A percentile compares a stretch with the other conserved stretches of the same genome.
Conservation (phyloP, 2,329 filamentous ascomycete species). For the Rhynchosporium agropyri region DNA sequence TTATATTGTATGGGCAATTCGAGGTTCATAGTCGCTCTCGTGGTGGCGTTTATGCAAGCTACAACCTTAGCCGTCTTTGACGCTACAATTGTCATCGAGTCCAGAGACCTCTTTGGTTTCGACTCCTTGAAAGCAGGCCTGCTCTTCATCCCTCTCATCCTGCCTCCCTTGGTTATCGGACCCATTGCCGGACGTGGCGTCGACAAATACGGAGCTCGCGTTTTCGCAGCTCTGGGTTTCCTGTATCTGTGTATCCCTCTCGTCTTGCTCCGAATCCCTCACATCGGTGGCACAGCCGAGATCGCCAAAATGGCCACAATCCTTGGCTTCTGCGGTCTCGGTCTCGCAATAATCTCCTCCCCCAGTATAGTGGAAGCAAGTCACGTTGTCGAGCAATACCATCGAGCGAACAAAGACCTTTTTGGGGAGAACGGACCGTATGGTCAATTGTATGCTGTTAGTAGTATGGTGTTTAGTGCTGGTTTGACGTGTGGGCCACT, state of each 20-base stretch:
- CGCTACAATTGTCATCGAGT: conserved; percentile 46
- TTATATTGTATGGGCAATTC: conserved; percentile 48
- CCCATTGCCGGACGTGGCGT: conserved; percentile 44
- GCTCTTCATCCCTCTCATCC: conserved; percentile 45
- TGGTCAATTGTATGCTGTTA: conserved; percentile 66
- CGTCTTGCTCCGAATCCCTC: conserved; percentile 48
- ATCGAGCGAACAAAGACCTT: conserved; percentile 55
- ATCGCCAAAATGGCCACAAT: conserved; percentile 51
- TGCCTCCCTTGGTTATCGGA: conserved; percentile 44
- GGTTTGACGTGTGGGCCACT: conserved; percentile 64
- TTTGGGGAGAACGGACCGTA: conserved; percentile 62
- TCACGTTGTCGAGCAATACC: conserved; percentile 56
- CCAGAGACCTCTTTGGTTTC: conserved; percentile 44
- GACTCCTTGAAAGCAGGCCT: conserved; percentile 44
- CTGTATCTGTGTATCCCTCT: conserved; percentile 31
- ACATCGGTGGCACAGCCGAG: conserved; percentile 45
- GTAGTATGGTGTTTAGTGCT: conserved; percentile 62
- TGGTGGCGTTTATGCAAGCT: conserved; percentile 50
- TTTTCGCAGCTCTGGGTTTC: conserved; percentile 42
- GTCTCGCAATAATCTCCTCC: conserved; percentile 56
- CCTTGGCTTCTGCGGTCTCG: conserved; percentile 52
- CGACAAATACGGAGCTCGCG: conserved; percentile 45
- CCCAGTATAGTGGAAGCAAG: conserved; percentile 60
- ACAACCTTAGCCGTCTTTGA: conserved; percentile 45
- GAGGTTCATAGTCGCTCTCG: conserved; percentile 46